Evolutionary conservation across 352 stramenopile genomes (phyloP).

Genomic region (Pythium phragmiticola): DNA sequence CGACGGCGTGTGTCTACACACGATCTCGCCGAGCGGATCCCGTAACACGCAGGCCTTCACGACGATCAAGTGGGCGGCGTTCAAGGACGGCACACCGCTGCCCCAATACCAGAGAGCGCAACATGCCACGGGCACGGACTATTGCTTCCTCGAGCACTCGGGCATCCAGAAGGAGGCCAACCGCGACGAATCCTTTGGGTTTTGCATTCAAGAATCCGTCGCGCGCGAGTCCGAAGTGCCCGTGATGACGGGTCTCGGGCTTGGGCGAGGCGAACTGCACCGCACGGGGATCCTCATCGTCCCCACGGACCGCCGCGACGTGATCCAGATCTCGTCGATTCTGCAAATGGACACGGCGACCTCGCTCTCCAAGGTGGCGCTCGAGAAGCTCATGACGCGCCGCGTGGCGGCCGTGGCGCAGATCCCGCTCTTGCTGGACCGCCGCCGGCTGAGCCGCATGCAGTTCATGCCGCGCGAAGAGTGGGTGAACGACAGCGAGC

Average conservation of each 20-base stretch:
- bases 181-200: conserved; percentile 42
- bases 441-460: conserved; percentile 54
- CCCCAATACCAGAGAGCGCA: conserved; percentile 19
- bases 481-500: conserved; percentile 61
- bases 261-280: conserved; percentile 53
- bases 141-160: conserved; percentile 78
- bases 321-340: conserved; percentile 68
- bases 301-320: conserved; percentile 50
- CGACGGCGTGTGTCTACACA: conserved; percentile 60
- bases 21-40: conserved; percentile 29
- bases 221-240: conserved; percentile 57
- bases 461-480: conserved; percentile 44
- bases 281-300: conserved; percentile 64
- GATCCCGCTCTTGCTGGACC: conserved; percentile 57
- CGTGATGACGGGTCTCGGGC: conserved; percentile 49
- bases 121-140: conserved; percentile 50
- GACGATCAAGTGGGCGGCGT: conserved; percentile 77
- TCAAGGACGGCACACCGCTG: conserved; percentile 42
- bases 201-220: conserved; percentile 71
- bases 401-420: conserved; percentile 45
- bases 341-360: conserved; percentile 45
- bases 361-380: conserved; percentile 32
- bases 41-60: conserved; percentile 49
- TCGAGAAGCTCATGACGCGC: conserved; percentile 51
- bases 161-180: conserved; percentile 38